Percentiles rank a stretch among this genome's conserved stretches.
Evolutionary conservation across 768 basidiomycete species (phyloP).

Genomic region (Tricholoma sp.): DNA sequence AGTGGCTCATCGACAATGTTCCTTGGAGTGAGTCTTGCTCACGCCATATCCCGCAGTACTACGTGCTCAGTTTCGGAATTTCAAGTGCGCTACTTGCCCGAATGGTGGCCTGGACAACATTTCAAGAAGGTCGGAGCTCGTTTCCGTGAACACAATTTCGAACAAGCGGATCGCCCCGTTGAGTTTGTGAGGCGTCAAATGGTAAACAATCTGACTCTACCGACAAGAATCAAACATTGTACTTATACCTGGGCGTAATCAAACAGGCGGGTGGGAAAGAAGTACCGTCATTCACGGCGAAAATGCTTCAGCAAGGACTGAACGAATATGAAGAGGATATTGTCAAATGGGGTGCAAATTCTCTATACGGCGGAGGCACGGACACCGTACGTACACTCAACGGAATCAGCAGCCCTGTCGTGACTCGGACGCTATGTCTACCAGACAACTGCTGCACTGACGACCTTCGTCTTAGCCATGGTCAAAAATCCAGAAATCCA

Average conservation of each 20-base stretch:
- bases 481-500: slow-evolving; percentile 32
- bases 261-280: slow-evolving; percentile 9
- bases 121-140: slow-evolving; percentile 14
- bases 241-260: background rate
- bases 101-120: slow-evolving; percentile 14
- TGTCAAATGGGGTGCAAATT: slow-evolving; percentile 13
- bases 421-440: background rate
- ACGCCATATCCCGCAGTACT: background rate
- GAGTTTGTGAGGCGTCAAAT: slow-evolving; percentile 15
- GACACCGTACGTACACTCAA: slow-evolving; percentile 8
- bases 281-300: slow-evolving; percentile 12
- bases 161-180: slow-evolving; percentile 13
- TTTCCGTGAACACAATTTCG: slow-evolving; percentile 12
- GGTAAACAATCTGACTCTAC: background rate
- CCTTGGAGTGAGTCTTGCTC: background rate
- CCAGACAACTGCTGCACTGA: slow-evolving; percentile 15
- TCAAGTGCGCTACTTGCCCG: slow-evolving; percentile 12
- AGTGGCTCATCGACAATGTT: slow-evolving; percentile 5
- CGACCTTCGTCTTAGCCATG: slow-evolving; percentile 34
- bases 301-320: slow-evolving; percentile 10
- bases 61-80: background rate
- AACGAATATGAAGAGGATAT: slow-evolving; percentile 11
- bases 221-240: background rate
- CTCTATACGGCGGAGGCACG: slow-evolving; percentile 13
- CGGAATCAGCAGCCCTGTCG: background rate